Conservation (phyloP, 2,329 filamentous ascomycete genomes). For the Fusarium pseudonygamai region DNA sequence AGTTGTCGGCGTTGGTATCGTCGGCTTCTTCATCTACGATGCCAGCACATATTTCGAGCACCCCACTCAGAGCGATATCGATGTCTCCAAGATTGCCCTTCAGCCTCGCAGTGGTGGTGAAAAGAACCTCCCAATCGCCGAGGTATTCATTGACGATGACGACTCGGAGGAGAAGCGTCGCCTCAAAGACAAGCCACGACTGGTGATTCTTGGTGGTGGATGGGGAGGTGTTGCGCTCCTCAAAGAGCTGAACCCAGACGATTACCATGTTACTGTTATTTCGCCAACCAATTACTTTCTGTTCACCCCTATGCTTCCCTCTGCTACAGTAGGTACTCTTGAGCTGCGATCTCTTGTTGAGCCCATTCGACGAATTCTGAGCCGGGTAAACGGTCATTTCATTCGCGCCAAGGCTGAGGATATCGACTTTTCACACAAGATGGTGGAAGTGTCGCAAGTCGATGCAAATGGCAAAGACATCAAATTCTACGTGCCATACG, state of each 20-base stretch:
- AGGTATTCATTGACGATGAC: slow-evolving; percentile 88
- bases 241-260: slow-evolving; percentile 87
- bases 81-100: slow-evolving; percentile 85
- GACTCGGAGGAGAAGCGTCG: slow-evolving; percentile 75
- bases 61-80: slow-evolving; percentile 73
- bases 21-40: slow-evolving; percentile 94
- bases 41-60: slow-evolving; percentile 87
- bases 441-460: slow-evolving; percentile 84
- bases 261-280: slow-evolving; percentile 96
- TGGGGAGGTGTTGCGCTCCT: slow-evolving; percentile 94
- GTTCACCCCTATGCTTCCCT: slow-evolving; percentile 97
- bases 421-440: slow-evolving; percentile 89
- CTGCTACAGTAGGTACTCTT: slow-evolving; percentile 93
- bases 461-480: slow-evolving; percentile 77
- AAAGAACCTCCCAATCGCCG: slow-evolving; percentile 93
- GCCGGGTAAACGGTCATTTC: slow-evolving; percentile 85
- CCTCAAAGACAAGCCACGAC: slow-evolving; percentile 86
- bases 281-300: slow-evolving; percentile 97
- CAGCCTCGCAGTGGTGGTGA: slow-evolving; percentile 85
- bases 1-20: slow-evolving; percentile 73
- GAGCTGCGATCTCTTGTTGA: slow-evolving; percentile 92
- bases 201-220: slow-evolving; percentile 92
- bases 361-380: slow-evolving; percentile 86
- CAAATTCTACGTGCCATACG: slow-evolving; percentile 94
- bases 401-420: slow-evolving; percentile 87